phyloP scores from a whole-genome alignment of 371 early-diverging fungal genomes.

The Lichtheimia corymbifera region DNA sequence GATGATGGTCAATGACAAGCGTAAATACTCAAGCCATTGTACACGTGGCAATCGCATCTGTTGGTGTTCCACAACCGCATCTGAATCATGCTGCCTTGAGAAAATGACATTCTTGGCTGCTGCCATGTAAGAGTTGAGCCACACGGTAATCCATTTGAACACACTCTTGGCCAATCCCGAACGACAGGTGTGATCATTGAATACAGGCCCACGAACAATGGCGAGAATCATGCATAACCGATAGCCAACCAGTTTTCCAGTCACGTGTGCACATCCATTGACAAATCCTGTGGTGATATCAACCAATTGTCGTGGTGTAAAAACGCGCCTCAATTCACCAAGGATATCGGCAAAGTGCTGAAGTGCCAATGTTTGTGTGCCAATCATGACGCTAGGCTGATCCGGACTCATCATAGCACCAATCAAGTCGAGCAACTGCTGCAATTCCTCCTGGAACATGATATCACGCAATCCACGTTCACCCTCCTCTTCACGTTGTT shows the following conservation, averaged over 20 bases:
- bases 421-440: constrained; percentile 38
- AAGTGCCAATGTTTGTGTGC: constrained; percentile 66
- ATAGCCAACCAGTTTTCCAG: constrained; percentile 58
- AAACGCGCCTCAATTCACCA: constrained; percentile 52
- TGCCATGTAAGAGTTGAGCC: constrained; percentile 54
- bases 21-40: constrained; percentile 58
- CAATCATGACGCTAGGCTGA: constrained; percentile 59
- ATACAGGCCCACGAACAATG: constrained; percentile 61
- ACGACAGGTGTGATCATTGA: constrained; percentile 56
- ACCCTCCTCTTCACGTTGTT: constrained; percentile 30
- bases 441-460: constrained; percentile 41
- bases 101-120: constrained; percentile 47
- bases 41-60: constrained; percentile 35
- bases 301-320: constrained; percentile 49
- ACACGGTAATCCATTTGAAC: constrained; percentile 60
- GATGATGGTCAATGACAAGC: constrained; percentile 55
- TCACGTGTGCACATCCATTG: constrained; percentile 50
- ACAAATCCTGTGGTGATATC: constrained; percentile 53
- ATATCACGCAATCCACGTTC: constrained; percentile 33
- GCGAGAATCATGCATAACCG: constrained; percentile 60
- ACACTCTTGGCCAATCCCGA: constrained; percentile 49
- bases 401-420: constrained; percentile 55
- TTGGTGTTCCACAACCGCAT: constrained; percentile 29
- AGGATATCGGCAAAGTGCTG: constrained; percentile 66
- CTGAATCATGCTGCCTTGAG: constrained; percentile 41